phyloP scores from a whole-genome alignment of 148 eudicot species.

The Drosera capensis region DNA sequence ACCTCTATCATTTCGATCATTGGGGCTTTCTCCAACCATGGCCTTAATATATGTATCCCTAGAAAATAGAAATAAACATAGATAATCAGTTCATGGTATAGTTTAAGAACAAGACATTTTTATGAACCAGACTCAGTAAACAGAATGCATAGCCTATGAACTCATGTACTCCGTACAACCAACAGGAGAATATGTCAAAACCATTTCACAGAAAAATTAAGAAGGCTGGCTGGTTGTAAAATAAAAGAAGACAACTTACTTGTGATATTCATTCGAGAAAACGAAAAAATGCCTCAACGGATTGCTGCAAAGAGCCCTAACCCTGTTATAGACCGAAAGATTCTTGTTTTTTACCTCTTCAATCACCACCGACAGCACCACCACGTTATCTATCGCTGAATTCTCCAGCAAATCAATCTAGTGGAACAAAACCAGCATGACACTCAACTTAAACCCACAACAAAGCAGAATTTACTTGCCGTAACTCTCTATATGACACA shows the following conservation, averaged over 20 bases:
- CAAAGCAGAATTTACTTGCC: too few species aligned
- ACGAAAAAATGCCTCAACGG: slow-evolving; percentile 56
- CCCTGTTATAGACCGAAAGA: slow-evolving; percentile 63
- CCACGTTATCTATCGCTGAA: slow-evolving; percentile 68
- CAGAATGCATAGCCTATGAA: too few species aligned
- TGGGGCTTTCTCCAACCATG: slow-evolving; percentile 87
- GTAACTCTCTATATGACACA: too few species aligned
- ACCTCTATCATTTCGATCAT: slow-evolving; percentile 99
- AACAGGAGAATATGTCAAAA: too few species aligned
- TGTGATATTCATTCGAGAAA: slow-evolving; percentile 85
- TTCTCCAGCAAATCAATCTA: slow-evolving; percentile 94
- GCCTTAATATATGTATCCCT: slow-evolving; percentile 93
- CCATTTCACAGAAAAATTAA: too few species aligned
- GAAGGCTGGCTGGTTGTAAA: too few species aligned
- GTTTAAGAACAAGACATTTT: too few species aligned
- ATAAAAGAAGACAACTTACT: too few species aligned
- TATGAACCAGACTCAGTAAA: too few species aligned
- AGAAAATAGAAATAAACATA: slow-evolving; percentile 4
- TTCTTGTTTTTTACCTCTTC: slow-evolving; percentile 91
- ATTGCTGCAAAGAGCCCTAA: slow-evolving; percentile 75
- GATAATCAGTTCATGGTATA: not conserved
- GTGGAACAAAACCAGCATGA: too few species aligned
- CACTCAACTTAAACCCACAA: too few species aligned
- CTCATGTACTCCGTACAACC: too few species aligned
- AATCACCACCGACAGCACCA: slow-evolving; percentile 73